Percentiles rank a stretch among this genome's conserved stretches.
These are phyloP conservation scores for Trichosporon sp. DNA, from an alignment of 1,284 basidiomycete species.

Conservation along the genomic window DNA sequence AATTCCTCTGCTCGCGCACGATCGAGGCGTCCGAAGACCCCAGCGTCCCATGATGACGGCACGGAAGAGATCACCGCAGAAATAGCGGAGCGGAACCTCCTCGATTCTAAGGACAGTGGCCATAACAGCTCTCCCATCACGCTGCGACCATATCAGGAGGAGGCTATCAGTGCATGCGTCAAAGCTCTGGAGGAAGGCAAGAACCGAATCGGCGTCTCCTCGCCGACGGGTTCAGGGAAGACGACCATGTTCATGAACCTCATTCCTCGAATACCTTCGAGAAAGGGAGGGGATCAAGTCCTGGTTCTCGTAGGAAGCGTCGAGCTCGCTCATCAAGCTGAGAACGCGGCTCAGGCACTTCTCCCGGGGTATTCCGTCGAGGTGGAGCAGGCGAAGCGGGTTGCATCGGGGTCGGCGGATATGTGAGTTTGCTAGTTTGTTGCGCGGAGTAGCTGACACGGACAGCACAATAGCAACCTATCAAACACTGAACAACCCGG, in stretches of 20 bases:
- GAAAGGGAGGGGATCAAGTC: slow-evolving; percentile 27
- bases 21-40: neutral
- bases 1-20: neutral
- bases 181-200: slow-evolving; percentile 67
- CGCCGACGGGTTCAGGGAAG: slow-evolving; percentile 91
- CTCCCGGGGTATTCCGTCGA: slow-evolving; percentile 75
- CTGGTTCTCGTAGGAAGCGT: slow-evolving; percentile 53
- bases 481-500: slow-evolving; percentile 73
- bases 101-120: neutral
- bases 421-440: slow-evolving; percentile 62
- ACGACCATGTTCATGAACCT: slow-evolving; percentile 87
- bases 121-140: neutral
- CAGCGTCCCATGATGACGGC: neutral
- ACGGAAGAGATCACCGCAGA: neutral
- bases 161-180: slow-evolving; percentile 78
- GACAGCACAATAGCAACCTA: slow-evolving; percentile 86
- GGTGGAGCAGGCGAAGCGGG: slow-evolving; percentile 82
- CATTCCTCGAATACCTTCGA: slow-evolving; percentile 58
- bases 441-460: neutral
- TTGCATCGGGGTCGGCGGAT: slow-evolving; percentile 79
- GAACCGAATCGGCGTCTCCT: slow-evolving; percentile 84
- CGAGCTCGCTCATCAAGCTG: slow-evolving; percentile 85
- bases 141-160: slow-evolving; percentile 86
- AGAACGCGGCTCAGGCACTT: slow-evolving; percentile 71
- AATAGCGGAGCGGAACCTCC: neutral